Base-by-base conservation (phyloP, 1,284 basidiomycete genomes). In the Naganishia liquefaciens region DNA sequence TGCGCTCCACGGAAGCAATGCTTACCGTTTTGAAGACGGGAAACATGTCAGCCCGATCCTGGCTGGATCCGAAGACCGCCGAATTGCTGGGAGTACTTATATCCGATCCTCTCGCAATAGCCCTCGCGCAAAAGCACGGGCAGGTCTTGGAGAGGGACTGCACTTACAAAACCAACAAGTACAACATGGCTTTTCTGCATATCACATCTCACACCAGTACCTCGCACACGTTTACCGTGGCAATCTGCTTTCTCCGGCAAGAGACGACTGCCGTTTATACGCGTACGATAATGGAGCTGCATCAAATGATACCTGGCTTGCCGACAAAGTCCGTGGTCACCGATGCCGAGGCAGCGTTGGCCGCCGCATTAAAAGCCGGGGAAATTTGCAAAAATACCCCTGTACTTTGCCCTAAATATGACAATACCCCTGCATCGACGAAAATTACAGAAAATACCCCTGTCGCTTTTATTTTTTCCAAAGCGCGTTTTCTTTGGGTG, bases 81-180 rank as follows among this genome's bases (percentile, higher is more conserved):
- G 43, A 44, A 23, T 23, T 44, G 43, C 43, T 19, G 43, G 19
- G 15, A 17, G 43, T 44, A 17, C 15, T 44, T 19, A 23, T 44
- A 17, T 19, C 43, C 15, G 43, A 44, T 23, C 43, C 43, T 19
- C 15, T 23, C 15, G 43, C 43, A 23, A 44, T 23, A 17, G 3
- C 17, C 21, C 21, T 44, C 19, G 43, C 50, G 10, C 25, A 51
- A 51, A 27, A 51, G 3, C 30, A 27, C 5, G 50, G 50, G 6
- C 50, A 51, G 6, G 50, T 51, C 25, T 30, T 51, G 50, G 15
- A 27, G 11, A 27, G 28, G 23, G 50, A 51, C 50, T 51, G 50
- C 50, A 51, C 50, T 4, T 30, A 51, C 50, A 51, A 30, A 28
- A 51, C 50, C 23, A 51, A 51, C 50, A 30, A 27, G 0, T 51